These are phyloP conservation scores for Neocucurbitaria cava DNA, from an alignment of 2,329 filamentous ascomycete species.

Conservation along the genomic window DNA sequence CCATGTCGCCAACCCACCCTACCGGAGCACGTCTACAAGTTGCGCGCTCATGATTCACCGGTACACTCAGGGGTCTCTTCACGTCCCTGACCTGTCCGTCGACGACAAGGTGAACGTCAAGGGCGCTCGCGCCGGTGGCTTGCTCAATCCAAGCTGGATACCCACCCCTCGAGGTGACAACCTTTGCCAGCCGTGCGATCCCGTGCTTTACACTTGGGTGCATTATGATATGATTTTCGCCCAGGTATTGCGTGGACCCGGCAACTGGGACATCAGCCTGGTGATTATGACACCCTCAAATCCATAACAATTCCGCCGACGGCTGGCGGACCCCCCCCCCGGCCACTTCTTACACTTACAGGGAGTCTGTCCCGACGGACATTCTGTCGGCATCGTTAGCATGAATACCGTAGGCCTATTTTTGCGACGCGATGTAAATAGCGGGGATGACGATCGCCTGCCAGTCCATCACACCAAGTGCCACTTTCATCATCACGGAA, in stretches of 20 bases:
- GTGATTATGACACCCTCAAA: constrained; percentile 39
- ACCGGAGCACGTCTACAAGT: constrained; percentile 24
- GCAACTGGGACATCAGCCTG: constrained; percentile 36
- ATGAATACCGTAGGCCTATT: constrained; percentile 19
- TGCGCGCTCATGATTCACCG: constrained; percentile 5
- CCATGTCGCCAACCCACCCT: constrained; percentile 33
- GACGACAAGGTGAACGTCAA: constrained; percentile 4
- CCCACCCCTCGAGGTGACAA: constrained; percentile 10
- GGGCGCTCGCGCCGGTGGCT: constrained; percentile 27
- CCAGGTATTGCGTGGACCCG: constrained; percentile 35
- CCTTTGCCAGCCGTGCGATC: constrained; percentile 19
- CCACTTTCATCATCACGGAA: constrained; percentile 11
- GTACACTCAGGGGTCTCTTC: constrained; percentile 9
- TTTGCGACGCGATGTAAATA: constrained; percentile 23
- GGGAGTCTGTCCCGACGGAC: constrained; percentile 9
- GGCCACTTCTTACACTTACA: constrained; percentile 20
- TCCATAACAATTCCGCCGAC: constrained; percentile 30
- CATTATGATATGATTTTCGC: constrained; percentile 40
- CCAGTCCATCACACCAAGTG: background rate
- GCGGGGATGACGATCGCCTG: background rate
- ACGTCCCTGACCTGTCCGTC: constrained; percentile 6
- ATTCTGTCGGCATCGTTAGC: constrained; percentile 19
- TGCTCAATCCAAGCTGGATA: constrained; percentile 24
- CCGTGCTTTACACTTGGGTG: constrained; percentile 21
- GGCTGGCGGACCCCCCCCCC: constrained; percentile 14